Evolutionary conservation across 176 grass and related monocot species (phyloP), one percentile per base, ranked within the genome.

Genomic region (Aegilops sharonensis): DNA sequence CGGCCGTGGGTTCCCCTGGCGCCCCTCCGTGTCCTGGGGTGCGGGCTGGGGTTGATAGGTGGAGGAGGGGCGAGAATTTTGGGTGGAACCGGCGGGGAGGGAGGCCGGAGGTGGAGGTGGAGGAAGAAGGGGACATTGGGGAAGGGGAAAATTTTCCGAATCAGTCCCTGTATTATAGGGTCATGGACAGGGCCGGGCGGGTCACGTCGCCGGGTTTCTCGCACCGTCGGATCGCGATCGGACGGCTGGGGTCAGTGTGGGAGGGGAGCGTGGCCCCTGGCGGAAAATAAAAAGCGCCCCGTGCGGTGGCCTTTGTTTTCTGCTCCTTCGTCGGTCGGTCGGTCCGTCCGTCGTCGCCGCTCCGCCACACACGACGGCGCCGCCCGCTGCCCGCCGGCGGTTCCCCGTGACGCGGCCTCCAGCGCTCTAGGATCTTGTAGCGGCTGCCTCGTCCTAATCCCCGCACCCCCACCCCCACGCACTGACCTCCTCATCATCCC

Each of bases 41-140:
- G 9, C 17, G 47, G 29, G 31, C 32, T 21, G 74, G 27, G 74
- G 74, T 1, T 48, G 74, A 56, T 32, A 10, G 47, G 1, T 20
- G 74, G 47, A 34, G 1, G 27, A 77, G 15, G 74, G 15, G 31
- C 1, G 47, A 17, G 47, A 77, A 77, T 77, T 77, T 77, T 5
- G 47, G 74, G 29, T 21, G 74, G 14, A 75, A 30, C 43, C 72
- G 25, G 72, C 48, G 15, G 45, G 42, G 43, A 75, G 43, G 47
- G 57, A 23, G 8, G 52, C 56, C 56, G 56, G 56, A 59, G 56
- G 56, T 3, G 56, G 20, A 21, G 56, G 56, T 59, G 74, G 47
- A 77, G 50, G 73, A 76, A 77, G 47, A 29, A 56, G 74, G 47
- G 74, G 73, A 76, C 73, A 76, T 76, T 54, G 73, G 73, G 73